phyloP scores from a whole-genome alignment of 2,329 filamentous ascomycete species.

The Aspergillus fructus region DNA sequence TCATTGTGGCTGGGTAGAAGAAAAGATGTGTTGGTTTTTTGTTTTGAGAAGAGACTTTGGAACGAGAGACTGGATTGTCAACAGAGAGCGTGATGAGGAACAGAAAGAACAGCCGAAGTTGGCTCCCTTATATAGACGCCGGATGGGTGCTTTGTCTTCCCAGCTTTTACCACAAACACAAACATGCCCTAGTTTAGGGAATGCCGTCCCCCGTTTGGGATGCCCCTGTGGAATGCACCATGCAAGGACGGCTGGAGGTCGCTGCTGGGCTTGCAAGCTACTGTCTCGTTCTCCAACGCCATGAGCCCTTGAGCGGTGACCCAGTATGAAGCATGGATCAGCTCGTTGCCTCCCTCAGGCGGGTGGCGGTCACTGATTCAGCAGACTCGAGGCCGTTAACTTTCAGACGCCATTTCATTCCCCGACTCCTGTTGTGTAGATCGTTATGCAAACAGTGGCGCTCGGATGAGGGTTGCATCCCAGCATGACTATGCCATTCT shows the following conservation, averaged over 20 bases:
- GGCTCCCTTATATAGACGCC: slow-evolving; percentile 34
- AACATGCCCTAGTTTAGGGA: slow-evolving; percentile 7
- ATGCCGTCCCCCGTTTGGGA: slow-evolving; percentile 2
- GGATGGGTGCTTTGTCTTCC: slow-evolving; percentile 20
- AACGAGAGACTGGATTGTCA: slow-evolving; percentile 26
- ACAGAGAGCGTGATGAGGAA: slow-evolving; percentile 33
- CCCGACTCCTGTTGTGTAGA: slow-evolving; percentile 11
- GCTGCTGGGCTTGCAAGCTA: background rate
- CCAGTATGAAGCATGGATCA: slow-evolving; percentile 21
- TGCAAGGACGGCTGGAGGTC: slow-evolving; percentile 19
- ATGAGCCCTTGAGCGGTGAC: background rate
- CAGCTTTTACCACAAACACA: slow-evolving; percentile 11
- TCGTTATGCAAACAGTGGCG: slow-evolving; percentile 12
- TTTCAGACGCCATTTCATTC: slow-evolving; percentile 15
- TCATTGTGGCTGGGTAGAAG: slow-evolving; percentile 37
- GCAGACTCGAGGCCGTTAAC: background rate
- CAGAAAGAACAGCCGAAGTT: slow-evolving; percentile 11
- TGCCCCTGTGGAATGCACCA: slow-evolving; percentile 31
- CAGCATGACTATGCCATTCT: background rate
- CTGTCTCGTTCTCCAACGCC: background rate
- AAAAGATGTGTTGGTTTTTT: slow-evolving; percentile 25
- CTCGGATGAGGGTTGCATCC: slow-evolving; percentile 9
- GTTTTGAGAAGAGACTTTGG: slow-evolving; percentile 2
- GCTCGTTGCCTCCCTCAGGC: background rate
- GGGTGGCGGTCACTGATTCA: background rate